Evolutionary conservation across 2,329 filamentous ascomycete genomes (phyloP).

Genomic region (Aspergillus phoenicis): DNA sequence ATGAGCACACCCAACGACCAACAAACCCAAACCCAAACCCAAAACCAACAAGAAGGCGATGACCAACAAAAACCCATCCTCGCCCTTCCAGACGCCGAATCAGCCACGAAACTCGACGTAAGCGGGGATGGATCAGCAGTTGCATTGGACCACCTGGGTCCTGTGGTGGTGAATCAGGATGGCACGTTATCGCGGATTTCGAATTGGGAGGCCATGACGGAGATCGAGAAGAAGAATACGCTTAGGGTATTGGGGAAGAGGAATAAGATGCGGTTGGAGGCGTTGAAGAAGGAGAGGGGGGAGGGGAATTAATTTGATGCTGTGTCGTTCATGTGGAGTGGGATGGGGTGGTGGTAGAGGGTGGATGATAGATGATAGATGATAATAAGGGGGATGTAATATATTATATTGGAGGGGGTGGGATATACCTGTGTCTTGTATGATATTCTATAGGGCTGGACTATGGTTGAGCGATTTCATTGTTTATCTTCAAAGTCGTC

Average conservation of each 20-base stretch:
- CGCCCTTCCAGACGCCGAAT: conserved; percentile 73
- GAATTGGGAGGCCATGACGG: conserved; percentile 74
- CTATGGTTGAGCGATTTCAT: not conserved
- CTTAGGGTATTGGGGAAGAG: conserved; percentile 67
- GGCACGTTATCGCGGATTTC: conserved; percentile 70
- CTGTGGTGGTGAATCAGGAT: conserved; percentile 73
- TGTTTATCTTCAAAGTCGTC: too few species aligned
- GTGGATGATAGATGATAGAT: not conserved
- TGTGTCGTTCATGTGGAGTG: not conserved
- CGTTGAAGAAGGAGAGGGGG: conserved; percentile 48
- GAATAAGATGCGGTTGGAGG: conserved; percentile 65
- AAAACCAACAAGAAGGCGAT: conserved; percentile 9
- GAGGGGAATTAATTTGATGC: not conserved
- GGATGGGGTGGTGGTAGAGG: not conserved
- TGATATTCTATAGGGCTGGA: not conserved
- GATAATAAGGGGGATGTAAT: not conserved
- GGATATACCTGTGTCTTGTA: not conserved
- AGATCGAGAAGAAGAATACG: conserved; percentile 68
- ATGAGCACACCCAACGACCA: conserved; percentile 21
- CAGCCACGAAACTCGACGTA: conserved; percentile 85
- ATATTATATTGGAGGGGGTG: not conserved
- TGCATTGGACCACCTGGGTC: conserved; percentile 69
- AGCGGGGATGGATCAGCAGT: conserved; percentile 45
- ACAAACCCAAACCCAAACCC: conserved; percentile 15
- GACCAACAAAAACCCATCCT: conserved; percentile 50